A percentile compares a stretch with the other conserved stretches of the same genome.
These are phyloP conservation scores for Dillenia turbinata DNA, from an alignment of 164 flowering plant genomes.

Conservation along the genomic window DNA sequence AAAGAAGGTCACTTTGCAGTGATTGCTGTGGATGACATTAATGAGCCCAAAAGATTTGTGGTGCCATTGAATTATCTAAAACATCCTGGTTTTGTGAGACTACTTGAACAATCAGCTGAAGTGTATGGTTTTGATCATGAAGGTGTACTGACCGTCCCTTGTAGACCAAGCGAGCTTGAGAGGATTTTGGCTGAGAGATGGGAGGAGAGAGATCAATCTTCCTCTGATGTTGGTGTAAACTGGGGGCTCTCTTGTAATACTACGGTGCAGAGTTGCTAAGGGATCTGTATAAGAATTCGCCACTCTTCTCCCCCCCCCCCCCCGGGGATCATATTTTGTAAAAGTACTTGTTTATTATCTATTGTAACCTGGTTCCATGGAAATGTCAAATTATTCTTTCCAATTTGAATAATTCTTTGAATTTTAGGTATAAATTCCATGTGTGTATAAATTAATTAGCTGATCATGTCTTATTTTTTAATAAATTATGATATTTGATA, in stretches of 20 bases:
- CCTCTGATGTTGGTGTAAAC: neutral
- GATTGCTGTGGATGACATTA: slow-evolving; percentile 32
- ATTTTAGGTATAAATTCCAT: no score
- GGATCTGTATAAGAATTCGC: neutral
- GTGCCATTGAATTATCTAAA: slow-evolving; percentile 38
- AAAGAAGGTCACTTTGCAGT: slow-evolving; percentile 75
- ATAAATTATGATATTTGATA: no score
- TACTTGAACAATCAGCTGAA: slow-evolving; percentile 59
- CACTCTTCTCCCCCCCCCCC: neutral
- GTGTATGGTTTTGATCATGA: slow-evolving; percentile 56
- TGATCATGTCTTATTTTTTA: no score
- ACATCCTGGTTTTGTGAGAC: slow-evolving; percentile 35
- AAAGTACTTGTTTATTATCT: no score
- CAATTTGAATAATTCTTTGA: no score
- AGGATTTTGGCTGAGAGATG: slow-evolving; percentile 32
- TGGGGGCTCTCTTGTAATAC: neutral
- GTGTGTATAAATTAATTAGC: no score
- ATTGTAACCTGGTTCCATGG: no score
- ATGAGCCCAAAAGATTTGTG: slow-evolving; percentile 35
- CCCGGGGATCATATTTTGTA: no score
- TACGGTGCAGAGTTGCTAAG: slow-evolving; percentile 13
- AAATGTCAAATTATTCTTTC: no score
- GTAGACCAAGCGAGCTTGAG: slow-evolving; percentile 46
- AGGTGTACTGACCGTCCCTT: slow-evolving; percentile 58
- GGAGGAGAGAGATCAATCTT: neutral